phyloP scores from a whole-genome alignment of 139 green algal genomes.

The Dunaliella sp. region DNA sequence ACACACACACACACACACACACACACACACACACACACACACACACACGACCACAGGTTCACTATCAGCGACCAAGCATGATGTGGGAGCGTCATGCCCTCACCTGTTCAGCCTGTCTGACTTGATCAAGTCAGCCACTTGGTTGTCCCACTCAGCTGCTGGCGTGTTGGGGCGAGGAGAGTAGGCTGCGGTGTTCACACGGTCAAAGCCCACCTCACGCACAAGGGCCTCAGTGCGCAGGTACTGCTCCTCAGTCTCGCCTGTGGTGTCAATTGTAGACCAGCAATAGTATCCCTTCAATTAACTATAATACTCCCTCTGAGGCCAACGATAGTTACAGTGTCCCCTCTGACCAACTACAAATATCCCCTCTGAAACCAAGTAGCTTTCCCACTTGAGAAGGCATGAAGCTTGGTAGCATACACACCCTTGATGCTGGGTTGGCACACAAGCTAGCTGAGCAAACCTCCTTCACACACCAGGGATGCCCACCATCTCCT shows the following conservation, averaged over 20 bases:
- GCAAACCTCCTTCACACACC: no score
- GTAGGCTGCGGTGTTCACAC: constrained; percentile 94
- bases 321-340: no score
- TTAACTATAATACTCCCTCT: no score
- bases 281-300: no score
- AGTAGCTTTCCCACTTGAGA: constrained; percentile 86
- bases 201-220: constrained; percentile 88
- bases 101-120: constrained; percentile 82
- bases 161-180: constrained; percentile 88
- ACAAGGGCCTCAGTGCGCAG: constrained; percentile 79
- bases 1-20: not conserved
- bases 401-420: constrained; percentile 95
- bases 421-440: no score
- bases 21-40: not conserved
- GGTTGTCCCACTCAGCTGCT: constrained; percentile 78
- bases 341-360: not conserved
- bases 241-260: constrained; percentile 96
- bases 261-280: no score
- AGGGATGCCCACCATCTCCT: constrained; percentile 97
- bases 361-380: no score
- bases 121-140: constrained; percentile 95
- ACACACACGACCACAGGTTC: not conserved
- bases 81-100: not conserved
- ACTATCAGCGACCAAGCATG: no score
- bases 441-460: no score